Conservation (phyloP, 2,329 filamentous ascomycete genomes). For the Madurella mycetomatis region DNA sequence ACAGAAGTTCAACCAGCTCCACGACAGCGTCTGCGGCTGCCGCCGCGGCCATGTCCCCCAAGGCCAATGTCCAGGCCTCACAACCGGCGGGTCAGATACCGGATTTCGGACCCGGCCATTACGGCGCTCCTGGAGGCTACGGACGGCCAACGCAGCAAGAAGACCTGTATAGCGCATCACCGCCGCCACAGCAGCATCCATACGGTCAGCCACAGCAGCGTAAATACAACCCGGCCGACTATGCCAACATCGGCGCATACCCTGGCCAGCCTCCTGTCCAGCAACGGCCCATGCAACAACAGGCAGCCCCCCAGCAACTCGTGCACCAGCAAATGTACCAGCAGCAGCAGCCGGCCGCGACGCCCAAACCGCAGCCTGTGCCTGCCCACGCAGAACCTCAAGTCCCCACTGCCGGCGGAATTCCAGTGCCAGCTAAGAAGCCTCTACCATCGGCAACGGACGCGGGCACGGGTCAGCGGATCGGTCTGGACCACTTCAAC, state of each 20-base stretch:
- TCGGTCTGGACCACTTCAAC: slow-evolving; percentile 97
- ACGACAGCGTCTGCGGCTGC: slow-evolving; percentile 50
- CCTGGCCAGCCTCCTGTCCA: slow-evolving; percentile 38
- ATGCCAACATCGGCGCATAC: slow-evolving; percentile 59
- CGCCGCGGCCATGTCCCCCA: slow-evolving; percentile 55
- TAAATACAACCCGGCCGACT: slow-evolving; percentile 74
- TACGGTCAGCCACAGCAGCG: slow-evolving; percentile 47
- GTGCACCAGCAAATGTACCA: slow-evolving; percentile 32
- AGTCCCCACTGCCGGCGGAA: slow-evolving; percentile 32
- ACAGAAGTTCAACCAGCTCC: slow-evolving; percentile 50
- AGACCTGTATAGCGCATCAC: slow-evolving; percentile 33
- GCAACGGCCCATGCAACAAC: slow-evolving; percentile 34
- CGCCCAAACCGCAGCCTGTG: slow-evolving; percentile 38
- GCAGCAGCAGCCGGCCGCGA: slow-evolving; percentile 29
- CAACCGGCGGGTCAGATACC: slow-evolving; percentile 31
- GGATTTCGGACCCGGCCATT: slow-evolving; percentile 33
- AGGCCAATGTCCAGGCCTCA: slow-evolving; percentile 35
- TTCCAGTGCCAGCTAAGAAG: slow-evolving; percentile 46
- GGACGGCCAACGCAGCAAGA: slow-evolving; percentile 30
- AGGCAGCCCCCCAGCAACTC: slow-evolving; percentile 36
- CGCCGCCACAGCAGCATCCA: slow-evolving; percentile 34
- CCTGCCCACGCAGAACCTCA: slow-evolving; percentile 36
- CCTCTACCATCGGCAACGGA: slow-evolving; percentile 66
- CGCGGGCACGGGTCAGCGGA: slow-evolving; percentile 72
- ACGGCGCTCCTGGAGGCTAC: slow-evolving; percentile 29